phyloP scores from a whole-genome alignment of 805 yeast species.

The Isabelozyma rhagii region DNA sequence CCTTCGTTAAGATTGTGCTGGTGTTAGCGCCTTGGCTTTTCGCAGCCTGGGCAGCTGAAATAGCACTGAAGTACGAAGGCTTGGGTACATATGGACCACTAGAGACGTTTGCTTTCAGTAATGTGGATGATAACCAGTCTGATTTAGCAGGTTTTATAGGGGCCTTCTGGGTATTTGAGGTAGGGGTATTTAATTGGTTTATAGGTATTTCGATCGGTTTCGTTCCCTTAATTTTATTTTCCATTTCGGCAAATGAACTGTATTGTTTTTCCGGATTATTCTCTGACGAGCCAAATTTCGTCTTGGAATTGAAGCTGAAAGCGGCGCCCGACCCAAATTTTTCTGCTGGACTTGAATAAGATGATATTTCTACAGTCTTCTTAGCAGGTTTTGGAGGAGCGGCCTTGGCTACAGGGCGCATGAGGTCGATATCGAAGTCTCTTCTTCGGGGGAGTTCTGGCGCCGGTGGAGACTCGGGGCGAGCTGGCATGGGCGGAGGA shows the following conservation, averaged over 20 bases:
- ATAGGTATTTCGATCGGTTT: neutral
- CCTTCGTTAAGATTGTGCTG: neutral
- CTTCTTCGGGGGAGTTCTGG: constrained; percentile 8
- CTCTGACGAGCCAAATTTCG: neutral
- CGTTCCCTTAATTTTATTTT: constrained; percentile 11
- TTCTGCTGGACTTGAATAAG: neutral
- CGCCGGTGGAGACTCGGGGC: constrained; percentile 2
- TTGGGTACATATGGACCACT: constrained; percentile 6
- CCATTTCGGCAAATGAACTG: constrained; percentile 19
- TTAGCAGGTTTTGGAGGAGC: constrained; percentile 1
- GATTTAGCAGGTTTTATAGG: constrained; percentile 8
- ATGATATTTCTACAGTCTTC: neutral
- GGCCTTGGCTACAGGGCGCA: constrained; percentile 13
- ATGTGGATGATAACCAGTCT: constrained; percentile 5
- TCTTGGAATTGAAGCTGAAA: neutral
- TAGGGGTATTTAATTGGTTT: neutral
- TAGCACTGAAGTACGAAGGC: constrained; percentile 8
- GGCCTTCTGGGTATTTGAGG: neutral
- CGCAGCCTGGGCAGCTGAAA: constrained; percentile 8
- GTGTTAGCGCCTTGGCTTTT: neutral
- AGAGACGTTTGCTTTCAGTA: neutral
- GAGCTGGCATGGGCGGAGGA: constrained; percentile 11
- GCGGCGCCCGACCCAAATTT: neutral
- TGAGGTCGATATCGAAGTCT: constrained; percentile 11
- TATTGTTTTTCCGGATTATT: neutral